A percentile compares a stretch with the other conserved stretches of the same genome.
These are phyloP conservation scores for Colletotrichum viniferum DNA, from an alignment of 2,329 filamentous ascomycete genomes.

Conservation along the genomic window DNA sequence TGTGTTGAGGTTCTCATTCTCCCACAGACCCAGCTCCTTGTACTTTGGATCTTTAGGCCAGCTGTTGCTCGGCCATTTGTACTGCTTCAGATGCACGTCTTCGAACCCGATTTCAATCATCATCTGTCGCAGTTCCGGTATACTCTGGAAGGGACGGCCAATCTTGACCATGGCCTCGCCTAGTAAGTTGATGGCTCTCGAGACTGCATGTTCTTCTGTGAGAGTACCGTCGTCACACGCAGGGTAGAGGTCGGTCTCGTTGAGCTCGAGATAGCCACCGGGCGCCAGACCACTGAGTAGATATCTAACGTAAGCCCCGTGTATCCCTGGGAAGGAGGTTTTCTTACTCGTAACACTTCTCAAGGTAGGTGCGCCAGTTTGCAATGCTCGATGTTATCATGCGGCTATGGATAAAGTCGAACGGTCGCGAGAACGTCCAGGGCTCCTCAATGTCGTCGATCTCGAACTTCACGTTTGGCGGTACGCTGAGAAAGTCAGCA, in stretches of 20 bases:
- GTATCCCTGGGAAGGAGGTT: too few species aligned
- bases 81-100: slow-evolving; percentile 50
- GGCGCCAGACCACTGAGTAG: slow-evolving; percentile 27
- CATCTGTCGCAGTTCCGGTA: slow-evolving; percentile 41
- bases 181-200: too few species aligned
- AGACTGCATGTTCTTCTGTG: neutral
- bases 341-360: slow-evolving; percentile 22
- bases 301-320: too few species aligned
- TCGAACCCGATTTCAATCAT: slow-evolving; percentile 49
- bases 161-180: slow-evolving; percentile 24
- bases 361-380: slow-evolving; percentile 25
- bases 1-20: neutral
- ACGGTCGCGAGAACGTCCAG: slow-evolving; percentile 32
- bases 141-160: slow-evolving; percentile 35
- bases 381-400: slow-evolving; percentile 31
- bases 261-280: slow-evolving; percentile 36
- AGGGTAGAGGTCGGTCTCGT: slow-evolving; percentile 38
- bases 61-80: slow-evolving; percentile 52
- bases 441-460: slow-evolving; percentile 36
- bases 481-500: neutral
- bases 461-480: slow-evolving; percentile 47
- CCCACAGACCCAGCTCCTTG: slow-evolving; percentile 50
- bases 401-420: slow-evolving; percentile 37
- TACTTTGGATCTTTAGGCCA: slow-evolving; percentile 56
- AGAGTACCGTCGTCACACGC: slow-evolving; percentile 33